These are phyloP conservation scores for Mortierella sp. DNA, from an alignment of 371 early-diverging fungal species.

Conservation along the genomic window DNA sequence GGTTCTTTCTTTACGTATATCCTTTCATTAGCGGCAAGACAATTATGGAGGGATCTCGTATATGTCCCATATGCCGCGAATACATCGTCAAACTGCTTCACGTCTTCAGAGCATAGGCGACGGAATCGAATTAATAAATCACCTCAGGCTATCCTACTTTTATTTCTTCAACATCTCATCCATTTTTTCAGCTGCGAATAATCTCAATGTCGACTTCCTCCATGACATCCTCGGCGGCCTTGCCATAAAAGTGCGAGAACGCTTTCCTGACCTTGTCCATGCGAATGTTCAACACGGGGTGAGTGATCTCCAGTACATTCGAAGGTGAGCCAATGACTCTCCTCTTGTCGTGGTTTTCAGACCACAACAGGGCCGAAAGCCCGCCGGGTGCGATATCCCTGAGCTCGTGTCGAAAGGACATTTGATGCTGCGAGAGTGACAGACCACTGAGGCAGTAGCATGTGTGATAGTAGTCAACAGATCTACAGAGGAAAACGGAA, in stretches of 20 bases:
- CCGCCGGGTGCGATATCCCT: slow-evolving; percentile 46
- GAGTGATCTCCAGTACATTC: slow-evolving; percentile 67
- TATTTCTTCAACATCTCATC: not conserved
- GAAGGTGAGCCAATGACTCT: slow-evolving; percentile 66
- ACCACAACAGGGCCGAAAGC: slow-evolving; percentile 55
- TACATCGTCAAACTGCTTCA: slow-evolving; percentile 42
- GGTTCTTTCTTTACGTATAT: not conserved
- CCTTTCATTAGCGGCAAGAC: slow-evolving; percentile 29
- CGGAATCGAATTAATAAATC: not conserved
- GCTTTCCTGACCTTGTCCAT: slow-evolving; percentile 50
- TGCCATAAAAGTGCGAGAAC: slow-evolving; percentile 47
- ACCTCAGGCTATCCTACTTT: not conserved
- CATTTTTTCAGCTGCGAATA: slow-evolving; percentile 18
- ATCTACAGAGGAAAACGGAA: slow-evolving; percentile 50
- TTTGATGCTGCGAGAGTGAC: slow-evolving; percentile 73
- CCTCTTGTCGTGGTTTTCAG: slow-evolving; percentile 58
- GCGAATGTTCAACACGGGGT: slow-evolving; percentile 57
- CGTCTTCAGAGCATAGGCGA: slow-evolving; percentile 33
- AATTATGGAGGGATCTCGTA: slow-evolving; percentile 33
- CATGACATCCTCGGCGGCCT: slow-evolving; percentile 43
- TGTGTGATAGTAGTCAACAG: slow-evolving; percentile 95
- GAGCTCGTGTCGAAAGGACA: slow-evolving; percentile 58
- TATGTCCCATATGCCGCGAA: slow-evolving; percentile 52
- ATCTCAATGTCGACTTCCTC: slow-evolving; percentile 56
- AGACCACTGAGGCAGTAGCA: slow-evolving; percentile 94